phyloP scores from a whole-genome alignment of 495 filamentous ascomycete genomes.

The Tuber indicum region DNA sequence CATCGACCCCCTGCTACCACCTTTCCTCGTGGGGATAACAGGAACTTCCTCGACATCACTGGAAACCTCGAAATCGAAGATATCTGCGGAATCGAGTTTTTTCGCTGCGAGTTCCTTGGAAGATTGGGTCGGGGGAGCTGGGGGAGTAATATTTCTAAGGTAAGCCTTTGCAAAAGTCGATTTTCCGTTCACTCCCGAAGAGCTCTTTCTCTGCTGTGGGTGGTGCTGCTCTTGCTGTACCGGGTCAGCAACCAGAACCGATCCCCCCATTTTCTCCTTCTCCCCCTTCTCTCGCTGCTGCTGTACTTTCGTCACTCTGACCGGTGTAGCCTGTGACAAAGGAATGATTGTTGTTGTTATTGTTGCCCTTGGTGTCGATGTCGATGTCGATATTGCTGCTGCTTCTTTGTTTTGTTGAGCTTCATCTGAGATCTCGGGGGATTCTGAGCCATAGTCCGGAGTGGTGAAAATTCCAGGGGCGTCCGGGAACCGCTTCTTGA shows the following conservation, averaged over 20 bases:
- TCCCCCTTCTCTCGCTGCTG: not conserved
- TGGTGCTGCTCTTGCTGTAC: not conserved
- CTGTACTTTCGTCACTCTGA: slow-evolving; percentile 4
- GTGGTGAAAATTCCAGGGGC: slow-evolving; percentile 23
- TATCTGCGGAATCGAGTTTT: not conserved
- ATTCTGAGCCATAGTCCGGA: not conserved
- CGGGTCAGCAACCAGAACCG: not conserved
- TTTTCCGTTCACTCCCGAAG: not conserved
- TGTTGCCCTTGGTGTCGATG: slow-evolving; percentile 6
- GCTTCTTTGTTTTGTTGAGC: slow-evolving; percentile 16
- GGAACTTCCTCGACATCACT: slow-evolving; percentile 3
- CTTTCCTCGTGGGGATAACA: not conserved
- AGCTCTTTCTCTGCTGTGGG: not conserved
- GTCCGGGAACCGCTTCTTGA: slow-evolving; percentile 26
- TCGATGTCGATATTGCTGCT: slow-evolving; percentile 9
- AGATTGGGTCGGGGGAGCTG: not conserved
- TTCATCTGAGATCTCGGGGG: not conserved
- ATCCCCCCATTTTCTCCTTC: not conserved
- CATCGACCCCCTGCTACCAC: not conserved
- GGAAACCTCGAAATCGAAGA: not conserved
- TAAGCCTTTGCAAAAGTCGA: not conserved
- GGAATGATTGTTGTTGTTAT: slow-evolving; percentile 21
- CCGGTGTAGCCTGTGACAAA: slow-evolving; percentile 7
- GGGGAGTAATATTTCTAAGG: not conserved
- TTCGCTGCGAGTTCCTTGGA: not conserved